Evolutionary conservation across 2,329 filamentous ascomycete genomes (phyloP), one percentile per base, ranked within the genome.

Genomic region (Colletotrichum truncatum): DNA sequence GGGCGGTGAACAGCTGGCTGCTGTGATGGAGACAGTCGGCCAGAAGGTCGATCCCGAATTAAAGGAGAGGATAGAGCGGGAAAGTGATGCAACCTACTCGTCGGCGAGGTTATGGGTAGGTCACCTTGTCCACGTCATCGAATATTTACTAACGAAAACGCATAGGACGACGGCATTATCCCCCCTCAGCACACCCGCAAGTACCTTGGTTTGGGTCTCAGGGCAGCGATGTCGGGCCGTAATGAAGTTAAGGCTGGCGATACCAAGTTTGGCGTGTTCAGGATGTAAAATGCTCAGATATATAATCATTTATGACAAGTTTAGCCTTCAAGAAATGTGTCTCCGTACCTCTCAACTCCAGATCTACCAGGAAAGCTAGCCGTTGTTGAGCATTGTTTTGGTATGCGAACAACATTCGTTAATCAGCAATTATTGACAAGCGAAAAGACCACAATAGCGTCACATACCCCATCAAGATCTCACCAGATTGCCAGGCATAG

Each of bases 11-110:
- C 95, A 98, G 82, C 84, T 99, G 34, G 91, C 91, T 7, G 88
- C 91, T 4, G 96, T 99, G 67, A 98, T 99, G 96, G 93, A 94
- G 80, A 92, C 94, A 2, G 95, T 99, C 0, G 94, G 95, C 8
- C 92, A 92, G 79, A 88, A 88, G 65, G 90, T 89, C 1, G 94
- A 98, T 75, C 91, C 92, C 0, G 91, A 90, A 67, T 82, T 98
- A 67, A 93, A 91, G 78, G 89, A 88, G 39, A 85, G 95, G 46
- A 98, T 99, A 71, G 95, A 98, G 75, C 85, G 85, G 54, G 95
- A 98, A 82, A 97, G 93, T 58, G 93, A 97, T 71, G 93, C 93
- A 1, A 89, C 91, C 1, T 98, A 94, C 78, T 96, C 93, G 1
- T 93, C 91, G 30, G 95, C 96, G 5, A 86, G 95, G 67, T 79